These are phyloP conservation scores for Tricholomella constricta DNA, from an alignment of 768 basidiomycete genomes.

Conservation along the genomic window DNA sequence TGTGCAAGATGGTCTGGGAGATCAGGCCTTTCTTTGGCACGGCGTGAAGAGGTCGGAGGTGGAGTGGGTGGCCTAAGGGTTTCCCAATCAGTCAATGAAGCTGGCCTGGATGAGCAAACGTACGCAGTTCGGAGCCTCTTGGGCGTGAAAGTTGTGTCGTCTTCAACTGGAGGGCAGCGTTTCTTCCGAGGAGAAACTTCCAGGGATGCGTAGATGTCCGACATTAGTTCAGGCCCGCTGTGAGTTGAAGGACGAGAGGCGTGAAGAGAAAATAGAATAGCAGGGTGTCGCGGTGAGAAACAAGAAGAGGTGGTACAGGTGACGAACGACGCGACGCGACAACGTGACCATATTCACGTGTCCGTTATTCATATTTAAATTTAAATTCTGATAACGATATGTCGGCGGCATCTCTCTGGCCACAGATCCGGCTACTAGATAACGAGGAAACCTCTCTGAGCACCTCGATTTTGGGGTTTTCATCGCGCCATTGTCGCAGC, in stretches of 20 bases:
- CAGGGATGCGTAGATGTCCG: conserved; percentile 62
- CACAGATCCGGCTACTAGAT: neutral
- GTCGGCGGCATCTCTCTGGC: too few species aligned
- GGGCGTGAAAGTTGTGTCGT: conserved; percentile 59
- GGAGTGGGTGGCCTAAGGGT: conserved; percentile 58
- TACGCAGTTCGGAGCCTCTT: conserved; percentile 67
- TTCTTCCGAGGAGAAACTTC: conserved; percentile 73
- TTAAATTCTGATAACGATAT: too few species aligned
- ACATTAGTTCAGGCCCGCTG: conserved; percentile 38
- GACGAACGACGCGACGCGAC: conserved; percentile 5
- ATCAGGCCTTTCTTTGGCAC: conserved; percentile 22
- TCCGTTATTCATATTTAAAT: neutral
- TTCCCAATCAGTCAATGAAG: conserved; percentile 7
- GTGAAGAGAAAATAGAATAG: conserved; percentile 1
- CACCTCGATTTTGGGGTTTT: neutral
- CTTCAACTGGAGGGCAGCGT: conserved; percentile 56
- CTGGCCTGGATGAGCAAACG: conserved; percentile 20
- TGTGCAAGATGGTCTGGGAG: conserved; percentile 64
- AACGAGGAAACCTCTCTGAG: neutral
- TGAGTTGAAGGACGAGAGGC: neutral
- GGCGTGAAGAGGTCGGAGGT: conserved; percentile 48
- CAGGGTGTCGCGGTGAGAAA: conserved; percentile 20
- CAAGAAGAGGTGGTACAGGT: conserved; percentile 3
- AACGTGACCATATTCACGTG: conserved; percentile 7
- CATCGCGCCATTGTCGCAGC: too few species aligned